A percentile compares a stretch with the other conserved stretches of the same genome.
phyloP scores from a whole-genome alignment of 495 filamentous ascomycete genomes.

The Chaetomium cochliodes region DNA sequence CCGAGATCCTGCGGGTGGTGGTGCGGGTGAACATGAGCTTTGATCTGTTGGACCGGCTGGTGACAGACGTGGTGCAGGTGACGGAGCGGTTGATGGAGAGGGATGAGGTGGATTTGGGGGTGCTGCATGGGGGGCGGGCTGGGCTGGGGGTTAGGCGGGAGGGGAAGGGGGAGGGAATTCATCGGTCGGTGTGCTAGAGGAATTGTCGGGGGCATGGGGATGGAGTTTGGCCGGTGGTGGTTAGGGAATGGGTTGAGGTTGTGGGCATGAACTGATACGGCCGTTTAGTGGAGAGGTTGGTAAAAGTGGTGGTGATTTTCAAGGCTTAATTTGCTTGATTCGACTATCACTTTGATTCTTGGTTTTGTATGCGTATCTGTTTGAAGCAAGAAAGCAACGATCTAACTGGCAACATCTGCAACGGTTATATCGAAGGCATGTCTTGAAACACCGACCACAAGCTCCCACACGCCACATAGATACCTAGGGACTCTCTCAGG shows the following conservation, averaged over 20 bases:
- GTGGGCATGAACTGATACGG: too few relatives aligned
- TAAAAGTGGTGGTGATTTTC: neutral
- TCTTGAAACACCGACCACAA: too few relatives aligned
- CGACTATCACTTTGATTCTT: neutral
- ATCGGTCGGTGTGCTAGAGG: conserved; percentile 58
- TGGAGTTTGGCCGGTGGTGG: neutral
- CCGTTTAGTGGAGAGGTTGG: neutral
- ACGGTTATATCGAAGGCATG: neutral
- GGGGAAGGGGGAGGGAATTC: conserved; percentile 58
- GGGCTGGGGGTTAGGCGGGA: conserved; percentile 29
- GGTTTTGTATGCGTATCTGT: neutral
- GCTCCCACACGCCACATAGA: neutral
- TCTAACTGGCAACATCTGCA: neutral
- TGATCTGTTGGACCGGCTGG: conserved; percentile 63
- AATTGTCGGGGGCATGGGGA: neutral
- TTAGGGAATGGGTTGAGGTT: neutral
- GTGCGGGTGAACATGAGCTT: conserved; percentile 67
- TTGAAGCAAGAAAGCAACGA: neutral
- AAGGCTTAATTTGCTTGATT: too few relatives aligned
- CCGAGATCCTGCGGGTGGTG: conserved; percentile 68
- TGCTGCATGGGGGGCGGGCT: conserved; percentile 40
- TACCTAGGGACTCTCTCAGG: too few relatives aligned
- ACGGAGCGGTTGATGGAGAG: conserved; percentile 57
- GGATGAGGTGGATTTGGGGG: conserved; percentile 49
- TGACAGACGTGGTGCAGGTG: conserved; percentile 55